phyloP scores from a whole-genome alignment of 306 rosid genomes.

The Citrullus mucosospermus region DNA sequence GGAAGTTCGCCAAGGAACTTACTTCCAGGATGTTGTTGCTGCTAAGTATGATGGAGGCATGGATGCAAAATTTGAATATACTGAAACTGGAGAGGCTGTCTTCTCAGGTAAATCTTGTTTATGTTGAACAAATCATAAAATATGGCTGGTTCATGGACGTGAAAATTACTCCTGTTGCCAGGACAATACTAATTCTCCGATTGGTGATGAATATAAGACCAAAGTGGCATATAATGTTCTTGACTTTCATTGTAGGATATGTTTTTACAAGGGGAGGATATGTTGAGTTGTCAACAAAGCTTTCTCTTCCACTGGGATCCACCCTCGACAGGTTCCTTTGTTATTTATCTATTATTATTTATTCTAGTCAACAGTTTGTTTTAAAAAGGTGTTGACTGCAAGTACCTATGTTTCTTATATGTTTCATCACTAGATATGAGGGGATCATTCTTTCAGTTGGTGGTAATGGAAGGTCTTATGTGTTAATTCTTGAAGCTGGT shows the following conservation, averaged over 20 bases:
- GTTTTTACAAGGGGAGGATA: conserved; percentile 91
- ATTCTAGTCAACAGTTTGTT: neutral
- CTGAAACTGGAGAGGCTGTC: conserved; percentile 60
- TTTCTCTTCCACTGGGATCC: conserved; percentile 76
- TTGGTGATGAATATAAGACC: neutral
- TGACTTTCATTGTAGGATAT: conserved; percentile 41
- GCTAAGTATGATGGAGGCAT: conserved; percentile 95
- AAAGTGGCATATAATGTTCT: neutral
- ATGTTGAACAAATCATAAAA: neutral
- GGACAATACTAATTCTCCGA: neutral
- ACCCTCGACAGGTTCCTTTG: conserved; percentile 77
- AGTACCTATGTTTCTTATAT: neutral
- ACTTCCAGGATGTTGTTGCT: conserved; percentile 76
- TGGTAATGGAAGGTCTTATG: conserved; percentile 88
- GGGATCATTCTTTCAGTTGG: conserved; percentile 95
- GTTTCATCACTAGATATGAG: conserved; percentile 52
- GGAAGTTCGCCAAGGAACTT: conserved; percentile 76
- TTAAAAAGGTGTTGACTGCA: neutral
- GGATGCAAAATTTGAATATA: conserved; percentile 86
- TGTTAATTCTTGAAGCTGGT: conserved; percentile 85
- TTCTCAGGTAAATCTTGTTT: conserved; percentile 49
- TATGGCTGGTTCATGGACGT: neutral
- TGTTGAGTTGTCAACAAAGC: conserved; percentile 72
- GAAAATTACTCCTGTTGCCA: neutral
- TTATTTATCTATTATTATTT: neutral